phyloP scores from a whole-genome alignment of 441 rosid genomes.

The Gossypium laxum region DNA sequence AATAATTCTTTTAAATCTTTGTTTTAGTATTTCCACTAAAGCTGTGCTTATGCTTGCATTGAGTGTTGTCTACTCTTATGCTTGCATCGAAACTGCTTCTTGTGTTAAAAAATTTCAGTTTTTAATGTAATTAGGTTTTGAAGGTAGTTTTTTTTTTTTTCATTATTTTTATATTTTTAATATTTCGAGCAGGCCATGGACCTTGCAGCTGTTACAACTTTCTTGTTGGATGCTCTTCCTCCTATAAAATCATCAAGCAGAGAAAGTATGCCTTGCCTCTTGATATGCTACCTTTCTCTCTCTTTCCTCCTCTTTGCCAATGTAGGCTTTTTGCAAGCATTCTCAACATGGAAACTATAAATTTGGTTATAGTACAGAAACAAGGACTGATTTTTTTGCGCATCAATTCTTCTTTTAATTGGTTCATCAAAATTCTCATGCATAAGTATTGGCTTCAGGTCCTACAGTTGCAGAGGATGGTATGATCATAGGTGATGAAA shows the following conservation, averaged over 20 bases:
- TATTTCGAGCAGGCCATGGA: conserved; percentile 55
- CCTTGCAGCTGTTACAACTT: conserved; percentile 66
- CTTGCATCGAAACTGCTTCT: not conserved
- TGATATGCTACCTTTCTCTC: conserved; percentile 4
- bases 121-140: conserved; percentile 7
- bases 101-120: not conserved
- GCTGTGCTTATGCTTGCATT: not conserved
- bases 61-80: not conserved
- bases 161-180: conserved; percentile 8
- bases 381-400: not conserved
- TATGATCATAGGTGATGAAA: conserved; percentile 39
- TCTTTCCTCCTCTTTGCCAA: not conserved
- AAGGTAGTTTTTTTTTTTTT: conserved; percentile 3
- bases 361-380: conserved; percentile 1
- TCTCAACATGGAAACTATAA: not conserved
- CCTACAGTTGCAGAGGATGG: conserved; percentile 57
- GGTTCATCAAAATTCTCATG: conserved; percentile 16
- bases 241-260: conserved; percentile 40
- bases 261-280: conserved; percentile 46
- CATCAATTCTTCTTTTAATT: conserved; percentile 6
- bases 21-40: not conserved
- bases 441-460: conserved; percentile 37
- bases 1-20: not conserved
- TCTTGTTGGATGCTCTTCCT: conserved; percentile 74
- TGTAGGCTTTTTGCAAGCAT: not conserved